Base-by-base conservation (phyloP, 177 flowering plant genomes). In the Tripterygium wilfordii region DNA sequence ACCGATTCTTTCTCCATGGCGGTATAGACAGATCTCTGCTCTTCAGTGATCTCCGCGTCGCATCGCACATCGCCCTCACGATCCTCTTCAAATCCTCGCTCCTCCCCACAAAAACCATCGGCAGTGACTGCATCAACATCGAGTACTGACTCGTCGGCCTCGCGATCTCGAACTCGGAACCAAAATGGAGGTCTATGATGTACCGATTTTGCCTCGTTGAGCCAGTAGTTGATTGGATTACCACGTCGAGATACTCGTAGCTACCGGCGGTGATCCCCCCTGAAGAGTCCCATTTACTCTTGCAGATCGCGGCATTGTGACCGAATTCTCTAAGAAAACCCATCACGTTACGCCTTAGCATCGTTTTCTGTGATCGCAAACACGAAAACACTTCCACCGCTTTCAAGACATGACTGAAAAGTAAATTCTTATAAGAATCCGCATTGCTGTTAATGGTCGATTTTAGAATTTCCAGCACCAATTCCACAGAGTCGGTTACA, bases 251-350 rank as follows among this genome's bases (percentile, higher is more conserved):
- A 64, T 65, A 81, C 70, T 84, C 88, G 70, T 81, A 67, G 74
- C 44, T 74, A 0, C 94, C 88, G 16, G 70, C 77, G 14, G 79
- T 55, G 13, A 82, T 45, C 1, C 68, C 69, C 23, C 77, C 76
- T 22, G 68, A 61, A 18, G 55, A 51, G 49, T 70, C 75, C 98
- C 96, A 92, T 36, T 65, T 77, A 0, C 87, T 62, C 63, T 80
- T 88, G 63, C 98, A 92, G 40, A 92, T 61, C 36, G 80, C 96
- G 5, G 95, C 98, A 70, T 88, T 82, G 70, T 72, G 64, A 2
- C 89, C 92, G 33, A 45, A 27, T 4, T 76, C 75, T 0, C 88
- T 47, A 23, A 90, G 65, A 22, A 10, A 69, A 29, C 51, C 27
- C 89, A 83, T 79, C 51, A 87, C 74, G n/a, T 65, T 67, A 2